Percentiles rank a stretch among this genome's conserved stretches.
phyloP scores from a whole-genome alignment of 1,284 basidiomycete species.

The Serendipita sp. region DNA sequence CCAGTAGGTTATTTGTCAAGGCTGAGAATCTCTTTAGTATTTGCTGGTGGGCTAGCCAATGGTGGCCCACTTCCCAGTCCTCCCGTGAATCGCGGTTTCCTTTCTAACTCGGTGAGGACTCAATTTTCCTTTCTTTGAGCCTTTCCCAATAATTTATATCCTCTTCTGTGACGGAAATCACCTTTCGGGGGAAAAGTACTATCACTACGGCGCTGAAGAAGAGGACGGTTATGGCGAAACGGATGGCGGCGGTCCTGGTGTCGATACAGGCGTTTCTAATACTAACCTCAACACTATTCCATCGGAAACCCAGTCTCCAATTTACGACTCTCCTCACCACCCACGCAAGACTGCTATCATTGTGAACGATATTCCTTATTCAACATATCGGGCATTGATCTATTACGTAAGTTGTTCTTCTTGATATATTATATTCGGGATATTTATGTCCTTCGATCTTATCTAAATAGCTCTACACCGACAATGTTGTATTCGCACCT shows the following conservation, averaged over 20 bases:
- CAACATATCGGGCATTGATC: not conserved
- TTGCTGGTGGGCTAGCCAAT: not conserved
- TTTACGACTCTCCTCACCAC: not conserved
- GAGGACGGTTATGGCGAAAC: not conserved
- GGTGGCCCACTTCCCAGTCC: not conserved
- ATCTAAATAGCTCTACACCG: not conserved
- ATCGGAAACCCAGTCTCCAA: not conserved
- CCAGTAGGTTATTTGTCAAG: not conserved
- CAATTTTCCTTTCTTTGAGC: not conserved
- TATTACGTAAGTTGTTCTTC: not conserved
- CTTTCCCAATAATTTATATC: not conserved
- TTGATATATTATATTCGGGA: not conserved
- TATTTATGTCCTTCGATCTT: too few species aligned
- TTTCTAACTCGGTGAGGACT: not conserved
- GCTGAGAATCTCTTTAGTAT: not conserved
- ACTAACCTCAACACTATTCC: constrained; percentile 5
- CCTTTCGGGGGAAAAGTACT: not conserved
- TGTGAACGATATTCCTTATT: constrained; percentile 5
- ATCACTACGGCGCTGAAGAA: constrained; percentile 4
- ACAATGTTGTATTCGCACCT: constrained; percentile 2
- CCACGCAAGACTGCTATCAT: constrained; percentile 1
- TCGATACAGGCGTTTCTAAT: not conserved
- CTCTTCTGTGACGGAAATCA: too few species aligned
- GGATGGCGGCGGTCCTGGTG: not conserved
- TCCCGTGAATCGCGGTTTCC: not conserved